phyloP scores from a whole-genome alignment of 1,284 basidiomycete genomes.

The Mycosarcoma mackinlayi region DNA sequence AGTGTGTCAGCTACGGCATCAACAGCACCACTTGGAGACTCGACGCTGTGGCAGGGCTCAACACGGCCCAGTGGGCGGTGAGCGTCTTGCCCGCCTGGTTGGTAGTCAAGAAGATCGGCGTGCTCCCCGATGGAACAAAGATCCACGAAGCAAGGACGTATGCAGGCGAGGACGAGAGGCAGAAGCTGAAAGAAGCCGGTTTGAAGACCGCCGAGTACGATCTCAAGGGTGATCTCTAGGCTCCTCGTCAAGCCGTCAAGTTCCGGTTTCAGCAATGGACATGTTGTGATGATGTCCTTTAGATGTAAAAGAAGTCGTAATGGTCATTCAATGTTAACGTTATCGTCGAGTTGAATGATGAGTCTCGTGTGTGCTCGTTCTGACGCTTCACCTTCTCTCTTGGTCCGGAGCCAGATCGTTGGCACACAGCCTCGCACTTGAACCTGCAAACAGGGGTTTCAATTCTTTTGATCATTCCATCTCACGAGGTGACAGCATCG shows the following conservation, averaged over 20 bases:
- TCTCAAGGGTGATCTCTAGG: conserved; percentile 28
- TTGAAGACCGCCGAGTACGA: conserved; percentile 37
- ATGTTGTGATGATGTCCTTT: no score
- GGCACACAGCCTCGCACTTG: no score
- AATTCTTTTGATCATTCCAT: no score
- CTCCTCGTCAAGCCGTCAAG: no score
- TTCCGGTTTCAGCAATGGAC: no score
- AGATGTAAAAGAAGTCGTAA: no score
- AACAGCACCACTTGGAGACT: conserved; percentile 57
- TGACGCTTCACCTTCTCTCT: no score
- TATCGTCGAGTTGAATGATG: no score
- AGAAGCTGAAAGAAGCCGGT: conserved; percentile 25
- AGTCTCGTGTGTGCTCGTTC: not conserved
- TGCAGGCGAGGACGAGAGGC: conserved; percentile 42
- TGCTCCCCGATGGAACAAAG: conserved; percentile 46
- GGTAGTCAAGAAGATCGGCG: conserved; percentile 59
- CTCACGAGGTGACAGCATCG: conserved; percentile 25
- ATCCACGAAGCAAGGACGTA: conserved; percentile 53
- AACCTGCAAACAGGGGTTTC: not conserved
- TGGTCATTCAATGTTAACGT: no score
- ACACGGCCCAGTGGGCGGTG: conserved; percentile 61
- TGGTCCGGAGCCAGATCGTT: no score
- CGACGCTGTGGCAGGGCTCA: conserved; percentile 60
- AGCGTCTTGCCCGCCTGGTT: conserved; percentile 59
- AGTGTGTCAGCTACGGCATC: conserved; percentile 64